Evolutionary conservation across 139 green algal species (phyloP), one percentile per base, ranked within the genome.

Genomic region (Limnomonas spitsbergensis): DNA sequence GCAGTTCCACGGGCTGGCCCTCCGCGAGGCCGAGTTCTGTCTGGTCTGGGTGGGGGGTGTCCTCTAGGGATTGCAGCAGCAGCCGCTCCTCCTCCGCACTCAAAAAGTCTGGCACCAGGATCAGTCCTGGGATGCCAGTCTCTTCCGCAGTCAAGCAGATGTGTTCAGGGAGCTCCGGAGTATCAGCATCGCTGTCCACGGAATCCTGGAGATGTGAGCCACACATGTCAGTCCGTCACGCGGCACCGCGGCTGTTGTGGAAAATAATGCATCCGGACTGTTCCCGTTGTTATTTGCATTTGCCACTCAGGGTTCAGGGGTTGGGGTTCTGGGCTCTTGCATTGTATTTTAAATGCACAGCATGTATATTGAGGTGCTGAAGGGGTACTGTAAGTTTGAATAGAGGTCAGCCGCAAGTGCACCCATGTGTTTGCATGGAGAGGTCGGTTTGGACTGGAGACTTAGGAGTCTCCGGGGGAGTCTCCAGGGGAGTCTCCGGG

Each of bases 41-140:
- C 4, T 32, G 7, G 29, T 24, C 9, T 7, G 56, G 56, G 6
- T 24, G 6, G 20, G 14, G 47, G 27, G 56, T 47, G 32, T 74
- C 53, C 2, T 94, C 87, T 0, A 91, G 73, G 4, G 71, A 69
- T 29, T 3, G 37, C 69, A 97, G 82, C 73, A 97, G 82, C 27
- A 27, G 78, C 38, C 32, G 27, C 79, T 95, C 92, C 69, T 94
- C 78, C 6, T 84, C 75, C 1, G 38, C 47, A 31, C 40, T 86
- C 1, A 96, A 56, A 76, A 94, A 97, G 37, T 91, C 79, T 2
- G 35, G 37, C 7, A 86, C 3, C 9, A 95, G 82, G 0, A 73
- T 6, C n/a, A 97, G 81, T 0, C 93, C 93, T 37, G 89, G 86
- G 0, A 97, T 84, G 67, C 75, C 77, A 70, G 83, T 85, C 9